A percentile compares a stretch with the other conserved stretches of the same genome.
Conservation (phyloP, 2,329 filamentous ascomycete genomes). For the Ophiostoma ulmi region DNA sequence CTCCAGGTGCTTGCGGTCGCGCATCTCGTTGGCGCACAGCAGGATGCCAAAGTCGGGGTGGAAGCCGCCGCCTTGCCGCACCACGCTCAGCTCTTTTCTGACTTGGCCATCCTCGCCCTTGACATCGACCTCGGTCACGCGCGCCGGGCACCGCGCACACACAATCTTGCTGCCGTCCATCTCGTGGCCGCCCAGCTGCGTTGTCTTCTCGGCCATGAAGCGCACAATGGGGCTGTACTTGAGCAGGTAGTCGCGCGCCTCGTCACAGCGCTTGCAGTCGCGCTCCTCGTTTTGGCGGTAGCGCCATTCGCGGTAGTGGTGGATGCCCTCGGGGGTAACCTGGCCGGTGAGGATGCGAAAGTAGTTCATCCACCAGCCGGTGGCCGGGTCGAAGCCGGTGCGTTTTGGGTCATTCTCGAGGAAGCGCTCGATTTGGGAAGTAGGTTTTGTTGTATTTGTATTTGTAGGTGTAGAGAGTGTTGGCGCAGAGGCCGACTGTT, state of each 20-base stretch:
- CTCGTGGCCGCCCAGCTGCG: conserved; percentile 64
- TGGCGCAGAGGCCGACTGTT: conserved; percentile 14
- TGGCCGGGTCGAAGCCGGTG: conserved; percentile 59
- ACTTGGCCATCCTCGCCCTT: background rate
- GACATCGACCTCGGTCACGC: conserved; percentile 34
- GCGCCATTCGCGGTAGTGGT: conserved; percentile 71
- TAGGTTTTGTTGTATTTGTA: background rate
- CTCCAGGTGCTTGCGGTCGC: conserved; percentile 74
- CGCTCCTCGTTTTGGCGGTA: conserved; percentile 69
- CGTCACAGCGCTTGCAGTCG: conserved; percentile 77
- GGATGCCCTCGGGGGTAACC: conserved; percentile 62
- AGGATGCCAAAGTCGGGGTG: conserved; percentile 80
- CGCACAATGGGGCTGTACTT: conserved; percentile 78
- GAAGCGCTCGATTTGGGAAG: conserved; percentile 19
- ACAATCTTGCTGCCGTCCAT: conserved; percentile 70
- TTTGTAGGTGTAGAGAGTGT: background rate
- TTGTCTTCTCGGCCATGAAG: conserved; percentile 79
- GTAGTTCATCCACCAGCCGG: conserved; percentile 71
- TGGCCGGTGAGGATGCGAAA: conserved; percentile 74
- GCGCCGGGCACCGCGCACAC: conserved; percentile 69
- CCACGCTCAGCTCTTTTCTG: conserved; percentile 41
- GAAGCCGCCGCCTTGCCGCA: conserved; percentile 72
- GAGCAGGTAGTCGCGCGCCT: conserved; percentile 77
- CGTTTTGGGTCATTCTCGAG: conserved; percentile 55
- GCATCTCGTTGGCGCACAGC: conserved; percentile 87